Evolutionary conservation across 2,329 filamentous ascomycete genomes (phyloP), one percentile per base, ranked within the genome.

Genomic region (Chrysoporthe deuterocubensis): DNA sequence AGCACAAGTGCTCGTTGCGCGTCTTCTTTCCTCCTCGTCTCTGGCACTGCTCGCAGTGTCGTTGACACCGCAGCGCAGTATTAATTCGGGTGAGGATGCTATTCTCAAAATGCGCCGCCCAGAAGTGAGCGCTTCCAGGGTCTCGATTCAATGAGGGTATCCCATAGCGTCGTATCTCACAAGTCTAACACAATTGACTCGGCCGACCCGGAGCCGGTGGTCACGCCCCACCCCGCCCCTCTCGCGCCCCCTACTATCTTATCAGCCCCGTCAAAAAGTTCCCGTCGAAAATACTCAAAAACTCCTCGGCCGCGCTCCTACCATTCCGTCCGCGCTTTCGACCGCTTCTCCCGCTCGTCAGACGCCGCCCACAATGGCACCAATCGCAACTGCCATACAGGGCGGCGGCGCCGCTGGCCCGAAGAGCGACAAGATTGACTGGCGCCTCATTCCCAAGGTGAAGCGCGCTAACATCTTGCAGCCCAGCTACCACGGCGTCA

Each of bases 261-360:
- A 60, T 60, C 57, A 60, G 57, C n/a, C 57, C 40, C 40, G 40
- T 43, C 57, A 16, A 59, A 60, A 60, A 60, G 57, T 60, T 60
- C 11, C 40, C 40, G 40, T 44, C 57, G n/a, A 14, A 7, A 32
- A 21, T 3, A 18, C 21, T 34, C 1, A 1, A 16, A 11, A 21
- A 14, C 26, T 11, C 14, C 37, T 60, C 57, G n/a, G 43, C 18
- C 8, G n/a, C 37, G 18, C 57, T 3, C 37, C n/a, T 40, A 6
- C 40, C n/a, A 42, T 9, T 3, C 7, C 4, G 6, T n/a, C n/a
- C 37, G 4, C 40, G 16, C 18, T 18, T 14, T 40, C 57, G 37
- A 21, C 16, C n/a, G 13, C 40, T 21, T 43, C n/a, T 1, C 57
- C 50, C 9, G 14, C 50, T 7, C 40, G 6, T 5, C n/a, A 8